A percentile compares a stretch with the other conserved stretches of the same genome.
Evolutionary conservation across 2,329 filamentous ascomycete species (phyloP).

Genomic region (Amauroascus niger): DNA sequence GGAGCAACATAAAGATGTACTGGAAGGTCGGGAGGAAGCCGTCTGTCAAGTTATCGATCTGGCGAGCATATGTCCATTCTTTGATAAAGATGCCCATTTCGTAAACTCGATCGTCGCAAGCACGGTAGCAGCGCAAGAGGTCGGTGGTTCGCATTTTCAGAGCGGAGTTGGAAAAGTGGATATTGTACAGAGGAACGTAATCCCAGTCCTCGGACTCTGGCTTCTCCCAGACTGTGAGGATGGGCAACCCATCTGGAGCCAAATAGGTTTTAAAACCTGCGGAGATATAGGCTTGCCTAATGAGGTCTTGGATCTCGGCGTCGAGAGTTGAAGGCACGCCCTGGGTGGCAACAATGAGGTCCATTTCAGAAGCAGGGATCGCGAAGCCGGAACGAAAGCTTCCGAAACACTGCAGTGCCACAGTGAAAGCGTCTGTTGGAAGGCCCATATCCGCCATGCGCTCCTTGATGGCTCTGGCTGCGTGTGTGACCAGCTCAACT

Average conservation of each 20-base stretch:
- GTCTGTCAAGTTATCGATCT: slow-evolving; percentile 77
- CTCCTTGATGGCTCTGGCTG: slow-evolving; percentile 4
- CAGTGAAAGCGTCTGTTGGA: neutral
- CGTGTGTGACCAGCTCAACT: neutral
- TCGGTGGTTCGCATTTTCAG: slow-evolving; percentile 75
- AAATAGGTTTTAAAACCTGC: slow-evolving; percentile 53
- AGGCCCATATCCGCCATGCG: neutral
- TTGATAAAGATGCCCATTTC: slow-evolving; percentile 79
- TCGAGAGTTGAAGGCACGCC: slow-evolving; percentile 45
- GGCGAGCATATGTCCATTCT: slow-evolving; percentile 75
- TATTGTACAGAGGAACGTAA: slow-evolving; percentile 42
- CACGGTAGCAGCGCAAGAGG: slow-evolving; percentile 72
- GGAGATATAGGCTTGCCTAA: slow-evolving; percentile 53
- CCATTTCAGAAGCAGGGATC: slow-evolving; percentile 81
- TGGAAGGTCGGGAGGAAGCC: slow-evolving; percentile 84
- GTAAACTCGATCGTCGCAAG: slow-evolving; percentile 65
- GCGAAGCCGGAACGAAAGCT: slow-evolving; percentile 79
- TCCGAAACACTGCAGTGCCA: slow-evolving; percentile 60
- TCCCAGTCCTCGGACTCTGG: slow-evolving; percentile 34
- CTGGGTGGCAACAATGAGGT: slow-evolving; percentile 48
- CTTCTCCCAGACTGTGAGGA: slow-evolving; percentile 73
- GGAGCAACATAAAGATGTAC: slow-evolving; percentile 83
- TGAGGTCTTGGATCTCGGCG: slow-evolving; percentile 58
- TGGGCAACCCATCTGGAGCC: slow-evolving; percentile 55
- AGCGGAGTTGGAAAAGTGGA: slow-evolving; percentile 73